Conservation (phyloP, 441 rosid genomes). For the Pelargonium citronellum region DNA sequence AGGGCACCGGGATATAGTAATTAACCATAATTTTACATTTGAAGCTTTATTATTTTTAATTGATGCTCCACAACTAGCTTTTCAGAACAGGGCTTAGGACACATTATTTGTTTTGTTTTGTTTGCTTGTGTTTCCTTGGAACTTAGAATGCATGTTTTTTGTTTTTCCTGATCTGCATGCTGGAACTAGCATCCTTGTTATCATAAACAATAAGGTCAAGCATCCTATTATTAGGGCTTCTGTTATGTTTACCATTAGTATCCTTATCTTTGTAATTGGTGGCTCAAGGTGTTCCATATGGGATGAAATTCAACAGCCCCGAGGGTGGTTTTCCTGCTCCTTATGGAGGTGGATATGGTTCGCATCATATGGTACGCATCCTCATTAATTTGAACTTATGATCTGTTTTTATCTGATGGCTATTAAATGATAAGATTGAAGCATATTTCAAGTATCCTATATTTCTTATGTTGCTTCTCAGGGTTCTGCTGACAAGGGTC, state of each 20-base stretch:
- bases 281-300: constrained; percentile 62
- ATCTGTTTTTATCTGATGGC: neutral
- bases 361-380: constrained; percentile 48
- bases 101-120: too few relatives aligned
- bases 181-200: neutral
- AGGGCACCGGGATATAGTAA: too few relatives aligned
- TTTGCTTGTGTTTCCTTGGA: too few relatives aligned
- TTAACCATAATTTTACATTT: too few relatives aligned
- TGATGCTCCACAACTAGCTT: too few relatives aligned
- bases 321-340: constrained; percentile 55
- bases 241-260: constrained; percentile 21
- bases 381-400: constrained; percentile 17
- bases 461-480: constrained; percentile 28
- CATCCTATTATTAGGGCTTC: neutral
- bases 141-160: too few relatives aligned
- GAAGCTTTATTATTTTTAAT: too few relatives aligned
- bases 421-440: neutral
- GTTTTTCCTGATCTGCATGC: neutral
- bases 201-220: neutral
- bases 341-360: constrained; percentile 61
- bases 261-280: constrained; percentile 22
- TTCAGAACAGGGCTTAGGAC: too few relatives aligned
- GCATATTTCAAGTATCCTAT: constrained; percentile 8
- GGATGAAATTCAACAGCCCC: constrained; percentile 45
- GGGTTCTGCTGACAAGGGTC: constrained; percentile 66